Conservation (phyloP, 306 rosid genomes). For the Quercus aquifolioides region DNA sequence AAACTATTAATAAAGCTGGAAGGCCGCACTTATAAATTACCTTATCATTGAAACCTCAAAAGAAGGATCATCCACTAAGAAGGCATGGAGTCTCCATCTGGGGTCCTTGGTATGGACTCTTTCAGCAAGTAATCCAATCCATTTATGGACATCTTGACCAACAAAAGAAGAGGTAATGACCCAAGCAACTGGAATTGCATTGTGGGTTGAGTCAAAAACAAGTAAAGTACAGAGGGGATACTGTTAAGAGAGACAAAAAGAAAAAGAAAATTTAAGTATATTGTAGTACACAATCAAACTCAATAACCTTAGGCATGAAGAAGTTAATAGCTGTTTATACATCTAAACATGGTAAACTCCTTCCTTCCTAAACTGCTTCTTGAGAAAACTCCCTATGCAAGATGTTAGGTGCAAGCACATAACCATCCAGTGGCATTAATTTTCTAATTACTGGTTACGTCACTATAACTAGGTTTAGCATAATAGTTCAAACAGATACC, state of each 20-base stretch:
- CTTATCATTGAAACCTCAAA: conserved; percentile 52
- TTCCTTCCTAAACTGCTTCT: background rate
- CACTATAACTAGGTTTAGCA: background rate
- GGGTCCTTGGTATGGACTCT: conserved; percentile 60
- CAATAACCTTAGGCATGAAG: background rate
- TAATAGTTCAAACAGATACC: background rate
- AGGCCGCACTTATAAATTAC: conserved; percentile 25
- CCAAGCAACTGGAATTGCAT: conserved; percentile 90
- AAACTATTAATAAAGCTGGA: conserved; percentile 6
- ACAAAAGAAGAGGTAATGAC: conserved; percentile 56
- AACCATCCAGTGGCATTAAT: background rate
- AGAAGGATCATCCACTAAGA: conserved; percentile 73
- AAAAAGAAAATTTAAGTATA: conserved; percentile 13
- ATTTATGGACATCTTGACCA: conserved; percentile 55
- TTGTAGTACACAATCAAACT: background rate
- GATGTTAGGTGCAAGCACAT: background rate
- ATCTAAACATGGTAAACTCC: background rate
- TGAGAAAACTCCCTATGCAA: background rate
- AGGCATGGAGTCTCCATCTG: conserved; percentile 59
- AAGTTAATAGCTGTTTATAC: background rate
- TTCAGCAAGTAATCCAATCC: conserved; percentile 66
- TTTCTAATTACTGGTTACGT: background rate
- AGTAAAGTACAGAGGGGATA: conserved; percentile 64
- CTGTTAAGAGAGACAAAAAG: conserved; percentile 38
- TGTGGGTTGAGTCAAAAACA: conserved; percentile 65